These are phyloP conservation scores for Salix suchowensis DNA, from an alignment of 345 rosid species.

Conservation along the genomic window DNA sequence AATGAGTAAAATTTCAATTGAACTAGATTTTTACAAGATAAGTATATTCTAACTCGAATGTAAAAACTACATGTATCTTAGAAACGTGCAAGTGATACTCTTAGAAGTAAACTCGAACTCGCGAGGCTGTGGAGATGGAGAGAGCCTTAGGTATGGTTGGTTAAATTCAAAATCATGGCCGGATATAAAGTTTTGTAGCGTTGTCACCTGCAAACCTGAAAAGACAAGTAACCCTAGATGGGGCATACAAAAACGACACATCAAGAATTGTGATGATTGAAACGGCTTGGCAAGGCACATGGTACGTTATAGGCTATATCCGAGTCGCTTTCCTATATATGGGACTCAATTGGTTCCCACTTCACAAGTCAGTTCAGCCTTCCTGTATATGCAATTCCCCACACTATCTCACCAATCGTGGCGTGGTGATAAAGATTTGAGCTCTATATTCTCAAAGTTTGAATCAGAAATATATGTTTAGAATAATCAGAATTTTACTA, in stretches of 20 bases:
- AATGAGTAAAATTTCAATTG: too few relatives aligned
- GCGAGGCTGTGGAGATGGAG: not conserved
- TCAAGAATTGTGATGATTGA: not conserved
- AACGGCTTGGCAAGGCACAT: not conserved
- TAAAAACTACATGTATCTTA: too few relatives aligned
- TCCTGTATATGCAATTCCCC: too few relatives aligned
- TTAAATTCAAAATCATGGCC: too few relatives aligned
- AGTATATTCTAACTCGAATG: too few relatives aligned
- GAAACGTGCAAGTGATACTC: too few relatives aligned
- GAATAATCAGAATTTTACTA: too few relatives aligned
- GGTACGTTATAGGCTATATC: not conserved
- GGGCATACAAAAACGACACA: not conserved
- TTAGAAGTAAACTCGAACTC: too few relatives aligned
- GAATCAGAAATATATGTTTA: too few relatives aligned
- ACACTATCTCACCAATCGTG: too few relatives aligned
- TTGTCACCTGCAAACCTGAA: not conserved
- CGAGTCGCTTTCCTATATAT: not conserved
- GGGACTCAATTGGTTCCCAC: not conserved
- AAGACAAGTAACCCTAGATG: not conserved
- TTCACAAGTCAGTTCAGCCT: not conserved
- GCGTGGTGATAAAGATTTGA: too few relatives aligned
- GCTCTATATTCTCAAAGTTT: too few relatives aligned
- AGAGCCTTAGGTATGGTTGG: not conserved
- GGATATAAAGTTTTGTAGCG: not conserved
- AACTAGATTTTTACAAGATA: rapidly evolving